Percentiles rank a stretch among this genome's conserved stretches.
These are phyloP conservation scores for Scleromitrula shiraiana DNA, from an alignment of 2,329 filamentous ascomycete genomes.

Conservation along the genomic window DNA sequence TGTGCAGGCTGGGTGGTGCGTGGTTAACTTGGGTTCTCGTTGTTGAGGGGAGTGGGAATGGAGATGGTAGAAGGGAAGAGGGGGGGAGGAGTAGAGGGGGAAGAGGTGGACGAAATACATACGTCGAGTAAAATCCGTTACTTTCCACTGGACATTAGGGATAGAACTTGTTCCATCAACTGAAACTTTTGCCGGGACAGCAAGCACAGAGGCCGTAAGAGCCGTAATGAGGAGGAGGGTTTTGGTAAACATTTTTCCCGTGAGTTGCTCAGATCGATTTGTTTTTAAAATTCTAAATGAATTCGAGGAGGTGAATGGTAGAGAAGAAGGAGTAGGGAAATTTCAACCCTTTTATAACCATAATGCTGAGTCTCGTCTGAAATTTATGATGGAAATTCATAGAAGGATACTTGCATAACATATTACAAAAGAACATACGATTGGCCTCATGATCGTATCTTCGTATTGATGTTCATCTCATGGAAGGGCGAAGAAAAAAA, in stretches of 20 bases:
- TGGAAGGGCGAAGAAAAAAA: too few relatives aligned
- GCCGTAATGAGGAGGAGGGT: conserved; percentile 1
- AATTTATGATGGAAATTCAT: too few relatives aligned
- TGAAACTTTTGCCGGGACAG: not conserved
- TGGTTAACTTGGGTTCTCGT: not conserved
- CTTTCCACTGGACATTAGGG: conserved; percentile 6
- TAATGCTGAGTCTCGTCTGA: too few relatives aligned
- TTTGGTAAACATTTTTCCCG: conserved; percentile 6
- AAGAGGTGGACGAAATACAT: not conserved
- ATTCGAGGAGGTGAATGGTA: too few relatives aligned
- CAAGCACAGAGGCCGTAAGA: not conserved
- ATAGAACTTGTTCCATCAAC: not conserved
- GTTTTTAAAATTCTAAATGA: too few relatives aligned
- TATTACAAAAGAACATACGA: too few relatives aligned
- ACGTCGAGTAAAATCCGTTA: conserved; percentile 12
- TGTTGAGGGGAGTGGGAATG: not conserved
- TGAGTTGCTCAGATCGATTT: too few relatives aligned
- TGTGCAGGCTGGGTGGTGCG: not conserved
- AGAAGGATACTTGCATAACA: too few relatives aligned
- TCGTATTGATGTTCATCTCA: too few relatives aligned
- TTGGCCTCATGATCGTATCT: too few relatives aligned
- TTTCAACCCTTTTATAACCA: too few relatives aligned
- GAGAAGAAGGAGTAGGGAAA: too few relatives aligned
- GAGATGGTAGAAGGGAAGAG: not conserved
- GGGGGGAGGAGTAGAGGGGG: not conserved